Base-by-base conservation (phyloP, 805 yeast species). In the Groenewaldozyma tartarivorans region DNA sequence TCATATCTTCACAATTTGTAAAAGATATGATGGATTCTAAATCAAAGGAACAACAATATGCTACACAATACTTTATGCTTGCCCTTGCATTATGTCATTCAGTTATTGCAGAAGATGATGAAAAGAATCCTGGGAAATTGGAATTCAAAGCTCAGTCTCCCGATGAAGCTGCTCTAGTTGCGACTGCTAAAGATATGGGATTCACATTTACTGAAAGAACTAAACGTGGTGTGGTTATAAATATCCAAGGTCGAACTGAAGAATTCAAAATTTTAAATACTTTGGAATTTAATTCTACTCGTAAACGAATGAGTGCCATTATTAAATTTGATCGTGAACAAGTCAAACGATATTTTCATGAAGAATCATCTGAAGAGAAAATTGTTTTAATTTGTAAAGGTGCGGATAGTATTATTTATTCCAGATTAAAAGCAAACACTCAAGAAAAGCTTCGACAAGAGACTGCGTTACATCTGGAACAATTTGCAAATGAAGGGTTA, bases 141-240 rank as follows among this genome's bases (percentile, higher is more conserved):
- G 74, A 71, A 24, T 81, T 77, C 64, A 80, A 81, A 55, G 94
- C 94, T 1, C 92, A 83, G 56, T 79, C 87, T 4, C 94, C 94
- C 0, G 94, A 83, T 61, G 94, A 84, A 56, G 79, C 82, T 24
- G 92, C 94, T 1, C 68, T 83, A 41, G 94, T 83, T 11, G 69
- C 83, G 1, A 81, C 77, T 20, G 92, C 92, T 1, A 66, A 86
- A 41, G 92, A 83, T 57, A 53, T 81, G 43, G 94, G 94, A 11
- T 69, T 80, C 49, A 77, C 74, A 0, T 77, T 81, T 55, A 59
- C 69, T 33, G 82, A 72, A 26, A 65, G 81, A 40, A 67, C 71
- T 13, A 69, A 81, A 52, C 66, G 68, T 31, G 69, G 74, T 1
- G 63, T 79, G 24, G 53, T 71, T 6, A 41, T 69, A 16, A 57